Percentiles rank a stretch among this genome's conserved stretches.
Conservation (phyloP, 495 filamentous ascomycete species). For the Aspergillus asperescens region DNA sequence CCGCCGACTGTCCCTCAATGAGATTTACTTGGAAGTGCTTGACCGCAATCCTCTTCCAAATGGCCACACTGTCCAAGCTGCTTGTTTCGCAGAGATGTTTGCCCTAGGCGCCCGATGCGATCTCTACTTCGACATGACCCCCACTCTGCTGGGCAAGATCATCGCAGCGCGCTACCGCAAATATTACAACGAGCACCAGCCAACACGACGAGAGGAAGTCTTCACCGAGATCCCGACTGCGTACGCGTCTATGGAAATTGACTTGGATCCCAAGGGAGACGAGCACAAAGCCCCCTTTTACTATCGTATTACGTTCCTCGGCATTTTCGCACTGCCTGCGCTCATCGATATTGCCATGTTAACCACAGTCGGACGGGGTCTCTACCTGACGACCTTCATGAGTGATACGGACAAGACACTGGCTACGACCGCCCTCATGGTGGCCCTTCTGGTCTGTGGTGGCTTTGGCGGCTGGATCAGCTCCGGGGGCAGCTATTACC, state of each 20-base stretch:
- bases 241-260: constrained; percentile 18
- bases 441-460: constrained; percentile 16
- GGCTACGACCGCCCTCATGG: constrained; percentile 16
- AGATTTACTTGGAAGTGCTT: constrained; percentile 16
- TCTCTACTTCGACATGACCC: constrained; percentile 17
- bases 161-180: constrained; percentile 6
- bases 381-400: constrained; percentile 19
- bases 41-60: constrained; percentile 18
- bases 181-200: constrained; percentile 15
- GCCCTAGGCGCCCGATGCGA: constrained; percentile 15
- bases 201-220: constrained; percentile 10
- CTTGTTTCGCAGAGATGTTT: constrained; percentile 16
- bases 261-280: constrained; percentile 13
- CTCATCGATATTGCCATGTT: constrained; percentile 16
- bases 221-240: constrained; percentile 17
- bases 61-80: constrained; percentile 12
- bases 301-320: constrained; percentile 14
- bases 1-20: constrained; percentile 12
- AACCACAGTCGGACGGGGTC: constrained; percentile 14
- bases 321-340: constrained; percentile 16
- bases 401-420: constrained; percentile 15
- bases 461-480: constrained; percentile 18
- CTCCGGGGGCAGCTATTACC: constrained; percentile 15
- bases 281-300: constrained; percentile 1
- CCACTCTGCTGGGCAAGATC: constrained; percentile 14